Percentiles rank a stretch among this genome's conserved stretches.
Evolutionary conservation across 2,329 filamentous ascomycete species (phyloP).

Genomic region (Arthrobotrys sphaeroides): DNA sequence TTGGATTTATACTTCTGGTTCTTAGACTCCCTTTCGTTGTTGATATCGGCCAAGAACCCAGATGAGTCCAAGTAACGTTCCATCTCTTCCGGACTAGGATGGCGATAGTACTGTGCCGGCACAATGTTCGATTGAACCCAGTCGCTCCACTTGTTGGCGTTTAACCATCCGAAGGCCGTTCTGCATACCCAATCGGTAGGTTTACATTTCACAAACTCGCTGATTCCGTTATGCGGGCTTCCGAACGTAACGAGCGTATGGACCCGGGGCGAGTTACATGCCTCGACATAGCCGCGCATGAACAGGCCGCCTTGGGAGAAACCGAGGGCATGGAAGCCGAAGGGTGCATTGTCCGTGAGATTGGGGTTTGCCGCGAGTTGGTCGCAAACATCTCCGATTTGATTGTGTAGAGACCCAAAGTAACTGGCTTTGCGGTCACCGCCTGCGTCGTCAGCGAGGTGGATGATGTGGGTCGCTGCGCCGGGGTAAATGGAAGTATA

Average conservation of each 20-base stretch:
- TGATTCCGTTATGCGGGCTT: slow-evolving; percentile 91
- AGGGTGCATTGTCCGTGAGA: slow-evolving; percentile 23
- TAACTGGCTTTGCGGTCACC: slow-evolving; percentile 85
- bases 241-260: slow-evolving; percentile 87
- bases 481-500: slow-evolving; percentile 76
- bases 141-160: slow-evolving; percentile 79
- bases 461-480: slow-evolving; percentile 83
- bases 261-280: slow-evolving; percentile 80
- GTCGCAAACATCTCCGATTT: slow-evolving; percentile 68
- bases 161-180: slow-evolving; percentile 78
- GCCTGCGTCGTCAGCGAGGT: slow-evolving; percentile 71
- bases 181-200: slow-evolving; percentile 80
- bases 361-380: slow-evolving; percentile 34
- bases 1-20: slow-evolving; percentile 78
- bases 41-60: slow-evolving; percentile 93
- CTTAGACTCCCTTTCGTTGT: slow-evolving; percentile 84
- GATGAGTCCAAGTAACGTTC: slow-evolving; percentile 79
- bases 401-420: slow-evolving; percentile 85
- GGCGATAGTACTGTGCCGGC: slow-evolving; percentile 93
- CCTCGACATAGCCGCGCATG: slow-evolving; percentile 87
- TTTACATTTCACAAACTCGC: slow-evolving; percentile 77
- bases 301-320: slow-evolving; percentile 98
- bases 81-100: slow-evolving; percentile 69
- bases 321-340: slow-evolving; percentile 68
- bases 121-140: slow-evolving; percentile 83